Evolutionary conservation across 2,329 filamentous ascomycete species (phyloP).

Genomic region (Colletotrichum tanaceti): DNA sequence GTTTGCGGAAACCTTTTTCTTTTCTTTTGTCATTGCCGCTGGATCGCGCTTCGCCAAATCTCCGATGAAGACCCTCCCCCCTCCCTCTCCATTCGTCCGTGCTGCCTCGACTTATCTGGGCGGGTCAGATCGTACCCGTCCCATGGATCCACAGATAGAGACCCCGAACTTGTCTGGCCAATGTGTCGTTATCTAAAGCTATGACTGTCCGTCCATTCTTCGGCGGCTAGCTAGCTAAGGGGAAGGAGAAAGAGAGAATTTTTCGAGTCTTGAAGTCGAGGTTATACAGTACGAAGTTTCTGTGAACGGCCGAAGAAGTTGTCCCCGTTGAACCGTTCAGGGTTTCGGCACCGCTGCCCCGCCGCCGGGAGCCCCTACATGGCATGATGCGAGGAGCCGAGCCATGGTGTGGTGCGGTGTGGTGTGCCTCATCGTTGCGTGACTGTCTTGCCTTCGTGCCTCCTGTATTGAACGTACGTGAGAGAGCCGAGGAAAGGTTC

Average conservation of each 20-base stretch:
- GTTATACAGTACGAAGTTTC: background rate
- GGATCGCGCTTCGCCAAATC: conserved; percentile 25
- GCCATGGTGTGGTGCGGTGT: no score
- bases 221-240: conserved; percentile 13
- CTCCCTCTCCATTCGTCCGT: conserved; percentile 24
- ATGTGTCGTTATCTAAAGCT: conserved; percentile 33
- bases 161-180: background rate
- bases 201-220: conserved; percentile 15
- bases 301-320: conserved; percentile 3
- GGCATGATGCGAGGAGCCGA: conserved; percentile 4
- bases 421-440: background rate
- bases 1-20: background rate
- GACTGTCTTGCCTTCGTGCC: background rate
- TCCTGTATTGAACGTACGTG: background rate
- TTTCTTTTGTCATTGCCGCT: conserved; percentile 26
- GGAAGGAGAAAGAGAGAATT: background rate
- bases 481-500: background rate
- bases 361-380: conserved; percentile 20
- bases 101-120: conserved; percentile 34
- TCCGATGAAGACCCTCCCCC: conserved; percentile 2
- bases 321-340: conserved; percentile 6
- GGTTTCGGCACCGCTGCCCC: background rate
- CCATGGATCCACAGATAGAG: conserved; percentile 38
- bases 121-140: conserved; percentile 38
- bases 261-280: background rate